Percentiles rank a stretch among this genome's conserved stretches.
Evolutionary conservation across 2,329 filamentous ascomycete species (phyloP).

Genomic region (Trichoderma sp.): DNA sequence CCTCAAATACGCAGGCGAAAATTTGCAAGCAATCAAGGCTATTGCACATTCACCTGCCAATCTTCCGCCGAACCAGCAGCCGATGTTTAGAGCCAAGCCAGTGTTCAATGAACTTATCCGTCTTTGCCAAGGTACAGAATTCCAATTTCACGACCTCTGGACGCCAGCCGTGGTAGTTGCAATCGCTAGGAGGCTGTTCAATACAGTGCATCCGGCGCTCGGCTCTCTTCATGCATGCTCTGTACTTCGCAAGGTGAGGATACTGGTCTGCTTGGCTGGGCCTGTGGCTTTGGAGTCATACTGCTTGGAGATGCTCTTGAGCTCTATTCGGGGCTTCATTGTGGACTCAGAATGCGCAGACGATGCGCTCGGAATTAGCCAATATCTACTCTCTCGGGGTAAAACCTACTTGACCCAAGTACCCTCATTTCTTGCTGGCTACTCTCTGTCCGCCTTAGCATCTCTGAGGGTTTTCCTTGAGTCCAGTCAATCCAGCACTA

Average conservation of each 20-base stretch:
- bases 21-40: conserved; percentile 66
- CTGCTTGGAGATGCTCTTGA: conserved; percentile 84
- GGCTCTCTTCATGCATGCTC: conserved; percentile 86
- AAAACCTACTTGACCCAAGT: conserved; percentile 59
- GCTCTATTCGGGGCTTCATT: conserved; percentile 74
- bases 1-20: conserved; percentile 60
- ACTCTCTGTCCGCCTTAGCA: conserved; percentile 74
- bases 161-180: conserved; percentile 71
- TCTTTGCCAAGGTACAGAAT: conserved; percentile 70
- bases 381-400: conserved; percentile 76
- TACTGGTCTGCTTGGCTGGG: conserved; percentile 77
- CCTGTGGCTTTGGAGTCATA: conserved; percentile 72
- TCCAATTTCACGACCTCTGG: conserved; percentile 67
- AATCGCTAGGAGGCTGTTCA: conserved; percentile 73
- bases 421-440: conserved; percentile 77
- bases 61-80: conserved; percentile 79
- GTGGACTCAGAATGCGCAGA: conserved; percentile 84
- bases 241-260: conserved; percentile 78
- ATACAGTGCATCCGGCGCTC: conserved; percentile 76
- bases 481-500: conserved; percentile 73
- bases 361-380: conserved; percentile 81
- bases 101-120: conserved; percentile 73
- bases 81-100: conserved; percentile 76
- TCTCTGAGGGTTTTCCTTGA: conserved; percentile 75
- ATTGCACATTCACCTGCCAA: conserved; percentile 63